These are phyloP conservation scores for Mortierella sp. DNA, from an alignment of 371 early-diverging fungal species.

Conservation along the genomic window DNA sequence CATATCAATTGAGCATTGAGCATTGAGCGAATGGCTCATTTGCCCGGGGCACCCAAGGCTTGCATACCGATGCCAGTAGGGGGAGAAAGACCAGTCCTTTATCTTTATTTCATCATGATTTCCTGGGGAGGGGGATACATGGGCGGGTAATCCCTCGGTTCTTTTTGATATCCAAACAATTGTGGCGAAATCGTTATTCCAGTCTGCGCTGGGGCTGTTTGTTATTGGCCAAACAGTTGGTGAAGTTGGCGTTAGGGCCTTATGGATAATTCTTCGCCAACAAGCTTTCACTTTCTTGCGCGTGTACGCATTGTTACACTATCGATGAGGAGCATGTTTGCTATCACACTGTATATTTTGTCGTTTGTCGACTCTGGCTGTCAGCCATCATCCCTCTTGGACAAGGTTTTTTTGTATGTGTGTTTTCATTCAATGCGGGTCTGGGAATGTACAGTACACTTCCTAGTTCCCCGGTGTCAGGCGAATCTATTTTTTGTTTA, in stretches of 20 bases:
- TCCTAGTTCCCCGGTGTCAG: background rate
- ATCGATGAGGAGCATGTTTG: background rate
- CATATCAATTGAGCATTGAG: too few relatives aligned
- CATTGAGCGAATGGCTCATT: too few relatives aligned
- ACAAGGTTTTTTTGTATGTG: too few relatives aligned
- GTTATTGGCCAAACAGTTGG: constrained; percentile 2
- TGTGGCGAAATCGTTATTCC: too few relatives aligned
- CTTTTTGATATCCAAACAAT: too few relatives aligned
- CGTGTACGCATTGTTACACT: constrained; percentile 1
- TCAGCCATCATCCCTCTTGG: too few relatives aligned
- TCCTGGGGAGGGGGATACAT: background rate
- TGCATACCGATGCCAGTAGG: too few relatives aligned
- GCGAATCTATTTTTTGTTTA: background rate
- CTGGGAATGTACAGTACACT: background rate
- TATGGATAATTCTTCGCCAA: background rate
- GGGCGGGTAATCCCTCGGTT: constrained; percentile 1
- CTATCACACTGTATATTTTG: background rate
- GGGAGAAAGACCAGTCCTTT: too few relatives aligned
- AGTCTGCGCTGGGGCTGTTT: background rate
- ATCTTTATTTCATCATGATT: background rate
- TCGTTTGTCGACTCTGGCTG: too few relatives aligned
- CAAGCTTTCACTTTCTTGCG: background rate
- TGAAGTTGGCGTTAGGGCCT: background rate
- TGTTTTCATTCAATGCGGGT: background rate
- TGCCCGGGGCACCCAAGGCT: too few relatives aligned